phyloP scores from a whole-genome alignment of 2,329 filamentous ascomycete species.

The Neopestalotiopsis rosae region DNA sequence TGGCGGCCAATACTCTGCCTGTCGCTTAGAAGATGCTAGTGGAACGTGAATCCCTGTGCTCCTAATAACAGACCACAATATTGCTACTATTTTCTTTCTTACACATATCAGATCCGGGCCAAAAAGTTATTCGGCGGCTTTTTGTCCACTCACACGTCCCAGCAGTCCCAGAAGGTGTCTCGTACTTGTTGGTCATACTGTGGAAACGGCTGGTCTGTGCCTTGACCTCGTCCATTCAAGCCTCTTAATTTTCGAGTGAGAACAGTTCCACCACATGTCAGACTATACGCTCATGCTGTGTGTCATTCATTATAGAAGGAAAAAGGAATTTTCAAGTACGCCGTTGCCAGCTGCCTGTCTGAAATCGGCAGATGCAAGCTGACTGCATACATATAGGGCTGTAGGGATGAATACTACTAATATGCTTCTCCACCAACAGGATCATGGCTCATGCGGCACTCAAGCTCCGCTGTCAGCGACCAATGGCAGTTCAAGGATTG shows the following conservation, averaged over 20 bases:
- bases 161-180: neutral
- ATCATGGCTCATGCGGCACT: neutral
- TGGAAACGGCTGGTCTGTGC: neutral
- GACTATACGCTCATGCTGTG: neutral
- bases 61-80: neutral
- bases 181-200: neutral
- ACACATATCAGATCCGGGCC: neutral
- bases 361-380: neutral
- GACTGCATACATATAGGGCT: neutral
- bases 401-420: neutral
- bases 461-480: neutral
- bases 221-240: neutral
- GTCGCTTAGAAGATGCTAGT: neutral
- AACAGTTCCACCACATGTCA: neutral
- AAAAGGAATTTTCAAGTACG: neutral
- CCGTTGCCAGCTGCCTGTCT: neutral
- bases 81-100: neutral
- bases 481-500: neutral
- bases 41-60: neutral
- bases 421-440: neutral
- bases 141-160: neutral
- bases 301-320: neutral
- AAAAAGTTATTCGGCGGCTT: neutral
- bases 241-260: neutral
- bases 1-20: neutral